phyloP scores from a whole-genome alignment of 257 asterid genomes.

The Solanum peruvianum region DNA sequence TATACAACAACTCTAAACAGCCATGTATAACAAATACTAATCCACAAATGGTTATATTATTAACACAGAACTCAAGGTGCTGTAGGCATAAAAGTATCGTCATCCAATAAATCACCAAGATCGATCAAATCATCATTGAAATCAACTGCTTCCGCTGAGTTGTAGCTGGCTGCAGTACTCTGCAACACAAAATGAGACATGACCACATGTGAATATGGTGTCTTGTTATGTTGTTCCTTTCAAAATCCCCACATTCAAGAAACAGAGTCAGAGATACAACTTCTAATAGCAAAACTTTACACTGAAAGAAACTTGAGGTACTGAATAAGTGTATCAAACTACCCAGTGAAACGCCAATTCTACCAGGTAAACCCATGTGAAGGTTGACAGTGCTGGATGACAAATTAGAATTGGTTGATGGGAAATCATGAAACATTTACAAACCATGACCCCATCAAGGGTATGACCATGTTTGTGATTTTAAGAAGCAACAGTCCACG shows the following conservation, averaged over 20 bases:
- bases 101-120: constrained; percentile 59
- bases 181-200: constrained; percentile 23
- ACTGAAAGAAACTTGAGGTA: neutral
- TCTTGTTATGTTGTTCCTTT: neutral
- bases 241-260: neutral
- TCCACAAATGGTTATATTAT: neutral
- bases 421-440: neutral
- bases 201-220: neutral
- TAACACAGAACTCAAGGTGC: constrained; percentile 9
- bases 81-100: constrained; percentile 45
- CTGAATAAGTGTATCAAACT: neutral
- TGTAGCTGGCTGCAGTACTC: constrained; percentile 40
- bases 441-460: neutral
- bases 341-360: neutral
- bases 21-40: neutral
- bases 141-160: constrained; percentile 34
- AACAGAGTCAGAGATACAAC: neutral
- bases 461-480: neutral
- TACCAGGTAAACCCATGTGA: neutral
- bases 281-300: neutral
- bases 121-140: constrained; percentile 58
- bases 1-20: neutral
- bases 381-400: neutral
- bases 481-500: neutral
- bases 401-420: neutral